These are phyloP conservation scores for Nematocida sp. DNA, from an alignment of 371 early-diverging fungal species.

Conservation along the genomic window DNA sequence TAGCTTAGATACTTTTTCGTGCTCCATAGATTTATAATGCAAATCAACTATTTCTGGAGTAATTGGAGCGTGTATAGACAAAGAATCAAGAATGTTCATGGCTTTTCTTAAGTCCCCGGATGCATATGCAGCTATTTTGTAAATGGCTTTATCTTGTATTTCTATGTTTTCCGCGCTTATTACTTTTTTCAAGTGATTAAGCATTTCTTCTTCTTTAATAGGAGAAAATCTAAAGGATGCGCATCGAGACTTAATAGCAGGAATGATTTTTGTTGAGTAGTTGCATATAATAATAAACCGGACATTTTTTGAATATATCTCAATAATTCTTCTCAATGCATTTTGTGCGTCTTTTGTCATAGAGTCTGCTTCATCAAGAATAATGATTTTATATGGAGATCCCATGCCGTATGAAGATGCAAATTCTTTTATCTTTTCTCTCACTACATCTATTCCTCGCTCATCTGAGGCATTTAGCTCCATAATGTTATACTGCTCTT, in stretches of 20 bases:
- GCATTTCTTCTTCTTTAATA: constrained; percentile 73
- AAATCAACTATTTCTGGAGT: constrained; percentile 41
- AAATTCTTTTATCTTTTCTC: constrained; percentile 91
- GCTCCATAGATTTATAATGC: constrained; percentile 47
- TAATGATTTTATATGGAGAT: constrained; percentile 74
- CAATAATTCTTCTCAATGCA: constrained; percentile 94
- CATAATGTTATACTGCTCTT: constrained; percentile 80
- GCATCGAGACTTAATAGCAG: constrained; percentile 92
- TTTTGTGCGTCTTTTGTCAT: constrained; percentile 96
- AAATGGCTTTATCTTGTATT: constrained; percentile 74
- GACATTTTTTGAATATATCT: constrained; percentile 83
- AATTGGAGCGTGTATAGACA: constrained; percentile 20
- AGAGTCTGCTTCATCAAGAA: constrained; percentile 97
- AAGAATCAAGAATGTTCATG: constrained; percentile 71
- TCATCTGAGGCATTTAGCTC: constrained; percentile 98
- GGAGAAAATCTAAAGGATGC: constrained; percentile 92
- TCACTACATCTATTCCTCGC: constrained; percentile 90
- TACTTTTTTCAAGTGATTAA: constrained; percentile 72
- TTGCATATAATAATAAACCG: constrained; percentile 96
- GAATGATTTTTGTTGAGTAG: constrained; percentile 90
- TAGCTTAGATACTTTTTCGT: constrained; percentile 34
- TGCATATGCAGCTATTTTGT: constrained; percentile 74
- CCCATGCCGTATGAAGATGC: constrained; percentile 32
- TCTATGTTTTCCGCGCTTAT: constrained; percentile 71
- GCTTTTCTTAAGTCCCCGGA: constrained; percentile 91